Percentiles rank a stretch among this genome's conserved stretches.
These are phyloP conservation scores for Castanea sativa DNA, from an alignment of 306 rosid species.

Conservation along the genomic window DNA sequence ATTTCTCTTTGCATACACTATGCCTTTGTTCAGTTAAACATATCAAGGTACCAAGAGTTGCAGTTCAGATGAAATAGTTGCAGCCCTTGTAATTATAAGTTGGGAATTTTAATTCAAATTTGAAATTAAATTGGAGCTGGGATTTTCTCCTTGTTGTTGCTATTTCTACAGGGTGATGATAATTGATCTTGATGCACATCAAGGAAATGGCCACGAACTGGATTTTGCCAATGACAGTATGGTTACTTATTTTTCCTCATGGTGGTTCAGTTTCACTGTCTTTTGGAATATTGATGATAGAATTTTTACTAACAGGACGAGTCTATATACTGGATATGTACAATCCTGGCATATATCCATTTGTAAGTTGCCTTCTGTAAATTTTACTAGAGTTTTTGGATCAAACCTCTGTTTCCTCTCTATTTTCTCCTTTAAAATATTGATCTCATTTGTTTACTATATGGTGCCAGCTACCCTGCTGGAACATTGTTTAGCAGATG, in stretches of 20 bases:
- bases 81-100: conserved; percentile 7
- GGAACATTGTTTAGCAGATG: neutral
- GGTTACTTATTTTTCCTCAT: conserved; percentile 32
- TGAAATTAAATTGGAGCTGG: conserved; percentile 3
- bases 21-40: conserved; percentile 64
- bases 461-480: neutral
- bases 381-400: neutral
- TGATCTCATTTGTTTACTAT: neutral
- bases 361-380: conserved; percentile 49
- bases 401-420: too few relatives aligned
- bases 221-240: conserved; percentile 76
- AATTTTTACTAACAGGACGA: conserved; percentile 55
- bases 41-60: conserved; percentile 62
- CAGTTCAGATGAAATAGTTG: neutral
- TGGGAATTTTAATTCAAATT: conserved; percentile 17
- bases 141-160: conserved; percentile 19
- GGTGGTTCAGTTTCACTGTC: conserved; percentile 27
- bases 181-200: conserved; percentile 97
- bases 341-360: conserved; percentile 92
- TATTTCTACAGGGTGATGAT: conserved; percentile 75
- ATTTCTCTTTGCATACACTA: conserved; percentile 81
- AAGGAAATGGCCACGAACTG: conserved; percentile 93
- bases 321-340: conserved; percentile 86
- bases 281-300: conserved; percentile 11
- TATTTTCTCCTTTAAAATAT: too few relatives aligned